These are phyloP conservation scores for Trichosanthes truncata DNA, from an alignment of 306 rosid species.

Conservation along the genomic window DNA sequence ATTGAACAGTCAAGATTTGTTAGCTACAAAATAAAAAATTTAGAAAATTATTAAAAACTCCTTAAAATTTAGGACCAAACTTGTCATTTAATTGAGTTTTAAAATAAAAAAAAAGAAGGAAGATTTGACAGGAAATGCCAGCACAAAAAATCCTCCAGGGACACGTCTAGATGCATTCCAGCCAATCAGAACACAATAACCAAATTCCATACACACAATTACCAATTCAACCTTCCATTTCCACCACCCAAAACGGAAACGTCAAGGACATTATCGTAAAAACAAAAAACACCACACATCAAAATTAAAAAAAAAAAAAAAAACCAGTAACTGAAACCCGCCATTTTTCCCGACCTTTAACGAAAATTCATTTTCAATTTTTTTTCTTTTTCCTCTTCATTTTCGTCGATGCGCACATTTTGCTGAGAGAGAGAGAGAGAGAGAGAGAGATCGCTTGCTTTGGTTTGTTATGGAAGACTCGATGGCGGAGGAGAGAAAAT, in stretches of 20 bases:
- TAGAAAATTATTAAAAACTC: no score
- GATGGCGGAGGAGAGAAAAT: constrained; percentile 28
- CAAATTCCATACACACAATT: neutral
- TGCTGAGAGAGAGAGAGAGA: constrained; percentile 15
- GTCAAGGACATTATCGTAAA: neutral
- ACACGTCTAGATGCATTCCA: no score
- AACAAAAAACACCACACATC: neutral
- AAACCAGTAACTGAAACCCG: constrained; percentile 9
- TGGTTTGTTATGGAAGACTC: constrained; percentile 32
- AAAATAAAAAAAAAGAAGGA: no score
- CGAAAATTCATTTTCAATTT: neutral
- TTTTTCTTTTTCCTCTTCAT: neutral
- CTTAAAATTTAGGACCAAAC: no score
- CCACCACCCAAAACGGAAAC: no score
- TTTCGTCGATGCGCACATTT: constrained; percentile 20
- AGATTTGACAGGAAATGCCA: no score
- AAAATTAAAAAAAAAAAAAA: neutral
- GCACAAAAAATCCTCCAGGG: no score
- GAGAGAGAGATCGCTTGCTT: constrained; percentile 12
- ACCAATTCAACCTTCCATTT: neutral
- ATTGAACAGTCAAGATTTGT: no score
- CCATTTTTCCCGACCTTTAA: constrained; percentile 3
- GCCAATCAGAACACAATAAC: no score
- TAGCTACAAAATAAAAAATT: no score
- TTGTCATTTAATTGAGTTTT: no score